Base-by-base conservation (phyloP, 2,329 filamentous ascomycete genomes). In the Colletotrichum karsti region DNA sequence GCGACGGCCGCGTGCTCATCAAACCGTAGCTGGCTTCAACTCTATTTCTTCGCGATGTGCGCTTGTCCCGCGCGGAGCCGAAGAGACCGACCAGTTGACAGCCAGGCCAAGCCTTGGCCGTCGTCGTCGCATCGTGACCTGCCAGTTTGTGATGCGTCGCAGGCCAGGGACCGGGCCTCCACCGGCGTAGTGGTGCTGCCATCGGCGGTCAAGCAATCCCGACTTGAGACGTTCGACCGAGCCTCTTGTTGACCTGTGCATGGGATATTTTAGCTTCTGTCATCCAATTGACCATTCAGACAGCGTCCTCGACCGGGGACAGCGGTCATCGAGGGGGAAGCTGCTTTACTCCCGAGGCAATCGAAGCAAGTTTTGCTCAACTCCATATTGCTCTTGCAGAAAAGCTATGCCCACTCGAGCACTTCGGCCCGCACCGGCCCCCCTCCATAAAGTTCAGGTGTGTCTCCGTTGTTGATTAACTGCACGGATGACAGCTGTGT, bases 331-430 rank as follows among this genome's bases (percentile, higher is more conserved):
- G 13, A 57, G 41, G 15, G 20, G 50, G 64, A 58, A 67, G 35
- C 35, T 63, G 48, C 24, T n/a, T 41, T 12, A 7, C n/a, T 50
- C 15, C 35, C 15, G 50, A n/a, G 53, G 26, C 41, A 63, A 22
- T 18, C 7, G 41, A 28, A 63, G 33, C 58, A 66, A 37, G 50
- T 56, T 63, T 61, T 63, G 13, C 46, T 44, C 22, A 28, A 12
- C 22, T 50, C 33, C 15, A 10, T 28, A 48, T 30, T 51, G 22
- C 8, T 22, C 53, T 28, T 57, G 59, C 44, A 58, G 35, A 13
- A 8, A n/a, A 50, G 33, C 64, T 64, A 64, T 51, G 42, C 64
- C 64, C 22, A 46, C 59, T 67, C 39, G 22, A 67, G 64, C 51
- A 67, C 37, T 44, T 54, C 64, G 59, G 53, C 64, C 64, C 59